Percentiles rank a stretch among this genome's conserved stretches.
These are phyloP conservation scores for Pichia sp. DNA, from an alignment of 1,139 yeast genomes.

Conservation along the genomic window DNA sequence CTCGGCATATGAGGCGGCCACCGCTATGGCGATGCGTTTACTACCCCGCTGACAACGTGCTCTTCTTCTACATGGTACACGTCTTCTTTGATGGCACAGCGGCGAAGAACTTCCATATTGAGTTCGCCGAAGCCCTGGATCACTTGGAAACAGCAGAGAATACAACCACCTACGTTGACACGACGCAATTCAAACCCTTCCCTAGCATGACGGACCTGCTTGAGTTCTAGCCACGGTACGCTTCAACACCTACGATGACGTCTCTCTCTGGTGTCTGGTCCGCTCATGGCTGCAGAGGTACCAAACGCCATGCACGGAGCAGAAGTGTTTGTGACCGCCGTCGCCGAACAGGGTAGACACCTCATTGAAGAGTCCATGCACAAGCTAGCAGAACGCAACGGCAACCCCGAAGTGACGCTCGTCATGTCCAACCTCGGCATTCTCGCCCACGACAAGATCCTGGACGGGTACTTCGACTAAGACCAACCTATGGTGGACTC, in stretches of 20 bases:
- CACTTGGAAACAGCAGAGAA: neutral
- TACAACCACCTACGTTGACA: too few relatives aligned
- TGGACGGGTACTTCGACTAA: constrained; percentile 12
- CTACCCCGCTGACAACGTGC: too few relatives aligned
- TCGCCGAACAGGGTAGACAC: neutral
- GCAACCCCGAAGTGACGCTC: constrained; percentile 7
- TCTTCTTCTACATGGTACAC: constrained; percentile 32
- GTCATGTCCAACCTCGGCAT: constrained; percentile 13
- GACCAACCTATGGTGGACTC: constrained; percentile 16
- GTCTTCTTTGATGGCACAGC: constrained; percentile 33
- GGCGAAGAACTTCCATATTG: constrained; percentile 29
- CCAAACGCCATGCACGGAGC: too few relatives aligned
- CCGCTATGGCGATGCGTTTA: too few relatives aligned
- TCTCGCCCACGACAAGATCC: neutral
- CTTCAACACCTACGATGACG: too few relatives aligned
- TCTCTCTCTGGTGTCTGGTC: too few relatives aligned
- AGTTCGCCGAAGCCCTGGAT: constrained; percentile 1
- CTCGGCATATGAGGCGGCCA: too few relatives aligned
- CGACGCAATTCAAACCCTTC: too few relatives aligned
- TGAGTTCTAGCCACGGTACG: too few relatives aligned
- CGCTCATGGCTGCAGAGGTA: too few relatives aligned
- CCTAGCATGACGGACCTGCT: too few relatives aligned
- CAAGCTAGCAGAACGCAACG: constrained; percentile 5
- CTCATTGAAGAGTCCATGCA: constrained; percentile 3
- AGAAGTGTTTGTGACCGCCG: too few relatives aligned